A percentile compares a stretch with the other conserved stretches of the same genome.
phyloP scores from a whole-genome alignment of 805 yeast genomes.

The Saturnispora kantuleensis region DNA sequence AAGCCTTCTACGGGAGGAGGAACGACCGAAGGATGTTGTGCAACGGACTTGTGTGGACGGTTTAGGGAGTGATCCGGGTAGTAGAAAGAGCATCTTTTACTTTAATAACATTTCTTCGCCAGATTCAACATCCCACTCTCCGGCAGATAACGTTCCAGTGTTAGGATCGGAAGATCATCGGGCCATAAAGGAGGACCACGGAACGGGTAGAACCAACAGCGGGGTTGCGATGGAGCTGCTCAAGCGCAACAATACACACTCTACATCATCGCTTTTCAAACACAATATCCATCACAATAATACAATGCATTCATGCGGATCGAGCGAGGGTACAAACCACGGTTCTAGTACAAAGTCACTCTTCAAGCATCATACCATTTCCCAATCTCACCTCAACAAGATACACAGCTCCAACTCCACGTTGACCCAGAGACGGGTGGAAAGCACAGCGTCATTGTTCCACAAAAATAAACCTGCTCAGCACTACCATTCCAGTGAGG shows the following conservation, averaged over 20 bases:
- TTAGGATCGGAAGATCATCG: neutral
- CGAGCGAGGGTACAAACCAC: neutral
- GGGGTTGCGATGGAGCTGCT: conserved; percentile 1
- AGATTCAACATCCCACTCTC: conserved; percentile 16
- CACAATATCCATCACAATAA: neutral
- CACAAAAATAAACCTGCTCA: conserved; percentile 2
- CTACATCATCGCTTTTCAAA: conserved; percentile 1
- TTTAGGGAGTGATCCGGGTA: too few species aligned
- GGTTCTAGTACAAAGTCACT: conserved; percentile 2
- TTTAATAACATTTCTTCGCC: conserved; percentile 22
- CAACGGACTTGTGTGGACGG: too few species aligned
- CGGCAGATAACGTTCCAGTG: conserved; percentile 1
- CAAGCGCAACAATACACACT: conserved; percentile 2
- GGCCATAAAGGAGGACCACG: neutral
- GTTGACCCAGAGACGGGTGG: neutral
- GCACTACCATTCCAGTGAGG: conserved; percentile 7
- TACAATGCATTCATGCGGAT: neutral
- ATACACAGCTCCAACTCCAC: neutral
- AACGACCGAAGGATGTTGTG: too few species aligned
- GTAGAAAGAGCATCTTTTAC: conserved; percentile 2
- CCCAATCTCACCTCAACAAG: neutral
- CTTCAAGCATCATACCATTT: neutral
- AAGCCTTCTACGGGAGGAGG: conserved; percentile 14
- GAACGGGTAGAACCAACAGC: neutral
- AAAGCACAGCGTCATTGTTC: conserved; percentile 4